Base-by-base conservation (phyloP, 2,329 filamentous ascomycete species). In the Sphaerulina populicola region DNA sequence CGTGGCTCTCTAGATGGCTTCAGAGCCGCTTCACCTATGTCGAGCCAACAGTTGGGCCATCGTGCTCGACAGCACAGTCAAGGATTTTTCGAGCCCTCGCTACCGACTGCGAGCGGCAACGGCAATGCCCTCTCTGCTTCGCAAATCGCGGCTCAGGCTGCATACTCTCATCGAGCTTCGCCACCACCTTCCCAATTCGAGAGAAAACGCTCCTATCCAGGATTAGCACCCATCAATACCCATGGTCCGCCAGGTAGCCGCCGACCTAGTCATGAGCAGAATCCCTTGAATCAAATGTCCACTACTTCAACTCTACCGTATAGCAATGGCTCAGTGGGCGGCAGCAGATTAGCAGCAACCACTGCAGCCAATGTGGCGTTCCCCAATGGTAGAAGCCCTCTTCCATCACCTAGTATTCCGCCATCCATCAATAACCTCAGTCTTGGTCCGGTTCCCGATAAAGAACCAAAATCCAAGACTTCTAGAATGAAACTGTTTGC, bases 71-170 rank as follows among this genome's bases (percentile, higher is more conserved):
- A 86, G 54, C 80, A 84, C 59, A 85, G 80, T 7, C 85, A 86
- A 65, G 86, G 86, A 62, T 79, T 83, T 62, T 90, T 90, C 64
- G 86, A 90, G 65, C 80, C 85, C 38, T 82, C 78, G 18, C 72
- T 90, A 43, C 83, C 85, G 18, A 63, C 66, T 50, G 57, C 65
- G n/a, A 61, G 57, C 23, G 53, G 62, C 8, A 62, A 61, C 37
- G 52, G 61, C 8, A 63, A 61, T 21, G 57, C 46, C 30, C 62
- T 81, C 68, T 69, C 70, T 69, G 81, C 85, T n/a, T 88, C 85
- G 67, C 83, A 88, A 67, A 88, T 89, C 57, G 86, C 86, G 36
- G 86, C 86, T 14, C 86, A 89, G 68, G 82, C 86, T 8, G 86
- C 86, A 49, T 81, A 85, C 63, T 48, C 46, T 12, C 81, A 87